phyloP scores from a whole-genome alignment of 345 rosid species.

The Salix caprea region DNA sequence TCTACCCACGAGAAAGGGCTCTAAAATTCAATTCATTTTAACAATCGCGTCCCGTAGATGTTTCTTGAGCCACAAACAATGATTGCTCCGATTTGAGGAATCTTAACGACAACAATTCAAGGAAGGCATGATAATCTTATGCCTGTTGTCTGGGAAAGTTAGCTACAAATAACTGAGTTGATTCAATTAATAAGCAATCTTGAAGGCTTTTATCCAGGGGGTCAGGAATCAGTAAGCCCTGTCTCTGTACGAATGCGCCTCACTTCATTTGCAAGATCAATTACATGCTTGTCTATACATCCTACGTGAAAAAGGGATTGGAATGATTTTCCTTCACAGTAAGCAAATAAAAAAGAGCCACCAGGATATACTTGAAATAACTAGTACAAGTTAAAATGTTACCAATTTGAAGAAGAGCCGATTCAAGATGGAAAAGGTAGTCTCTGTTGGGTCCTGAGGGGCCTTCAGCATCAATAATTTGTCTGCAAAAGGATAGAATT shows the following conservation, averaged over 20 bases:
- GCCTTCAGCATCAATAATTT: conserved; percentile 68
- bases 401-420: conserved; percentile 63
- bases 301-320: conserved; percentile 22
- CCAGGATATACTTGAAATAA: neutral
- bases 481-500: conserved; percentile 35
- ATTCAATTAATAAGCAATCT: neutral
- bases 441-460: conserved; percentile 97
- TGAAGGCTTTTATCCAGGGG: neutral
- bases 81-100: neutral
- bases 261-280: conserved; percentile 64
- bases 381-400: neutral
- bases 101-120: neutral
- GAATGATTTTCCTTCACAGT: neutral
- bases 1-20: neutral
- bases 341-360: neutral
- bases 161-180: neutral
- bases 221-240: conserved; percentile 14
- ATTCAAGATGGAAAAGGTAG: conserved; percentile 72
- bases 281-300: conserved; percentile 66
- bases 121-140: neutral
- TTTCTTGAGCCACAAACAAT: neutral
- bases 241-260: conserved; percentile 46
- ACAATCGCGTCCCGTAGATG: neutral
- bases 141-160: neutral
- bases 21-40: neutral